phyloP scores from a whole-genome alignment of 1,284 basidiomycete species.

The Puccinia polysora region DNA sequence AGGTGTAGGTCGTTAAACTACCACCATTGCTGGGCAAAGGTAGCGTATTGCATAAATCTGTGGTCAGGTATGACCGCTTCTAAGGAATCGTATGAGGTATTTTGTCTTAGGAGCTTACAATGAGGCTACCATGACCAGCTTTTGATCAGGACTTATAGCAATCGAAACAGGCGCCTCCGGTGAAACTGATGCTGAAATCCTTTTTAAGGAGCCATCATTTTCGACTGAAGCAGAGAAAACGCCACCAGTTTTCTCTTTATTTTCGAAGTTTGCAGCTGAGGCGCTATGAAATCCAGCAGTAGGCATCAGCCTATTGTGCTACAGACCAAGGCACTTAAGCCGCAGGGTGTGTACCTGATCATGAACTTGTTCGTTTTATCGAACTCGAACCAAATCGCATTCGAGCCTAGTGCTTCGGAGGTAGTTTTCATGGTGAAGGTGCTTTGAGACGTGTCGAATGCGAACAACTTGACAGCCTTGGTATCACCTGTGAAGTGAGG shows the following conservation, averaged over 20 bases:
- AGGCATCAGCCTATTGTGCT: background rate
- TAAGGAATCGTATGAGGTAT: background rate
- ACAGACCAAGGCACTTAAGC: background rate
- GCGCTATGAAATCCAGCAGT: background rate
- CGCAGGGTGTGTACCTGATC: constrained; percentile 1
- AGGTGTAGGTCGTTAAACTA: constrained; percentile 7
- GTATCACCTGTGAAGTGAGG: background rate
- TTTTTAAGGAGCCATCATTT: constrained; percentile 3
- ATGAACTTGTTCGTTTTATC: constrained; percentile 18
- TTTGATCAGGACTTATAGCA: constrained; percentile 3
- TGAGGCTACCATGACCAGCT: constrained; percentile 17
- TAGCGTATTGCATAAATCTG: background rate
- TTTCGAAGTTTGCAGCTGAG: constrained; percentile 16
- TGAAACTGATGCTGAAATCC: background rate
- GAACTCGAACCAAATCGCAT: constrained; percentile 21
- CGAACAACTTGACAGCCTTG: constrained; percentile 8
- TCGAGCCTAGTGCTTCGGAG: constrained; percentile 1
- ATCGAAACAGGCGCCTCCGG: constrained; percentile 17
- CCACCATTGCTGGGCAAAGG: constrained; percentile 2
- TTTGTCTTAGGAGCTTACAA: background rate
- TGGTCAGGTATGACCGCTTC: background rate
- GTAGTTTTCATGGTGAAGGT: background rate
- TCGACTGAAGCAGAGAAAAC: constrained; percentile 12
- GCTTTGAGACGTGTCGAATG: background rate
- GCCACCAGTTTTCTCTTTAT: constrained; percentile 12